A percentile compares a stretch with the other conserved stretches of the same genome.
Evolutionary conservation across 2,329 filamentous ascomycete species (phyloP).

Genomic region (Monosporascus cannonballus): DNA sequence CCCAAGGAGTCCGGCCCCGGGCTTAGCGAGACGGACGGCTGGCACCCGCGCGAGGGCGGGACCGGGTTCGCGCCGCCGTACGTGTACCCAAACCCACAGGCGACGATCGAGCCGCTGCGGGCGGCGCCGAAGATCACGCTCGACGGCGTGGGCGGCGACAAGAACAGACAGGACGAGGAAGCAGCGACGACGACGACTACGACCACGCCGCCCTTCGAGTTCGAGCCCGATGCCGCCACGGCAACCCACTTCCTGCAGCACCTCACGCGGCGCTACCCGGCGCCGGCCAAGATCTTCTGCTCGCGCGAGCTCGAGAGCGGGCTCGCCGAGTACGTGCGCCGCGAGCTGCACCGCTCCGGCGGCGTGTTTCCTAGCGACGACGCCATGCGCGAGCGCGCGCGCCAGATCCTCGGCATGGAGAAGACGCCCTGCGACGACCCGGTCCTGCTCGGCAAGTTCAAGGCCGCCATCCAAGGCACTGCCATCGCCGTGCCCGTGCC

Average conservation of each 20-base stretch:
- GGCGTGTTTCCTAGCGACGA: conserved; percentile 43
- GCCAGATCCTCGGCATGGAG: conserved; percentile 39
- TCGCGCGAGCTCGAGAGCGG: conserved; percentile 53
- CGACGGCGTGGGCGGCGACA: conserved; percentile 19
- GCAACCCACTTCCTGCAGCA: conserved; percentile 43
- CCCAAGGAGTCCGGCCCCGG: conserved; percentile 44
- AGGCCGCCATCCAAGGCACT: conserved; percentile 32
- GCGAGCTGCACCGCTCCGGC: conserved; percentile 30
- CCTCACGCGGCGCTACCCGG: conserved; percentile 36
- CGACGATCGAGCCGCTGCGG: conserved; percentile 28
- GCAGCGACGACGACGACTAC: no score
- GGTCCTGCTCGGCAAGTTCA: conserved; percentile 48
- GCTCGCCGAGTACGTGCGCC: conserved; percentile 41
- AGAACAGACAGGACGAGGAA: no score
- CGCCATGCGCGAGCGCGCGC: conserved; percentile 38
- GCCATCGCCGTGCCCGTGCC: not conserved
- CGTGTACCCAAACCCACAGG: conserved; percentile 34
- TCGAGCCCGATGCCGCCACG: conserved; percentile 36
- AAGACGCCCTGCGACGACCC: conserved; percentile 50
- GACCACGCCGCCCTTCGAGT: conserved; percentile 12
- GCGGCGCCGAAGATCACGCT: conserved; percentile 27
- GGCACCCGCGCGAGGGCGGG: conserved; percentile 45
- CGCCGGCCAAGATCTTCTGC: conserved; percentile 49
- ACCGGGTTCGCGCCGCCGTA: conserved; percentile 52
- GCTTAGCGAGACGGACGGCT: conserved; percentile 32